phyloP scores from a whole-genome alignment of 192 early-diverging fungal genomes.

The Rhizophagus clarus region DNA sequence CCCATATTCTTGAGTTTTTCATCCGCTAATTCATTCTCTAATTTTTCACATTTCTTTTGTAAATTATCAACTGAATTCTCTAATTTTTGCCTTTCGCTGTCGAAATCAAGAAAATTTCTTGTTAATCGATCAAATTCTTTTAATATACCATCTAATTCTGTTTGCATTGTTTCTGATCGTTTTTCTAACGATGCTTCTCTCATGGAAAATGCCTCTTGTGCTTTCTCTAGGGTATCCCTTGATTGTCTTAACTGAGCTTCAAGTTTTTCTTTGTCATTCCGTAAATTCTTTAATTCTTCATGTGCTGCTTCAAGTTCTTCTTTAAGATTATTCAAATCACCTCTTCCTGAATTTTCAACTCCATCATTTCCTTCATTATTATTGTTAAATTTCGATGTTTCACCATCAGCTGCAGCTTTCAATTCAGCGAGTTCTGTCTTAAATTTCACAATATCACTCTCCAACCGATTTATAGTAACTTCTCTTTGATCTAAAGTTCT shows the following conservation, averaged over 20 bases:
- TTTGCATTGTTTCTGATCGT: constrained; percentile 37
- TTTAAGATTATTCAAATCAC: background rate
- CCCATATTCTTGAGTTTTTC: constrained; percentile 43
- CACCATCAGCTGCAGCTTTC: background rate
- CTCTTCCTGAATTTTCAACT: background rate
- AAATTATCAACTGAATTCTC: constrained; percentile 39
- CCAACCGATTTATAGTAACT: constrained; percentile 34
- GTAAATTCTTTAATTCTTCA: constrained; percentile 37
- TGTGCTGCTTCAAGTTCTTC: constrained; percentile 23
- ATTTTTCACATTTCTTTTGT: constrained; percentile 17
- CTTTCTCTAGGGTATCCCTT: constrained; percentile 18
- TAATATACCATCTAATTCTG: constrained; percentile 44
- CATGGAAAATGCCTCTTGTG: constrained; percentile 26
- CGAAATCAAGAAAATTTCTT: constrained; percentile 44
- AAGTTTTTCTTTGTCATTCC: constrained; percentile 26
- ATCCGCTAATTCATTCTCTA: constrained; percentile 44
- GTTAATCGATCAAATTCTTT: constrained; percentile 49
- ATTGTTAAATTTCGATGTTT: background rate
- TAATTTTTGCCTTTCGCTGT: constrained; percentile 39
- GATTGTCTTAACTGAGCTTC: constrained; percentile 26
- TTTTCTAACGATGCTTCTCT: constrained; percentile 37
- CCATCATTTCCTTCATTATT: background rate
- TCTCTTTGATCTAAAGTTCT: constrained; percentile 41
- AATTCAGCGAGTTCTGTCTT: constrained; percentile 5
- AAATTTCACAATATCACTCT: constrained; percentile 33